These are phyloP conservation scores for Eremochloa ophiuroides DNA, from an alignment of 176 grass and related monocot genomes.

Conservation along the genomic window DNA sequence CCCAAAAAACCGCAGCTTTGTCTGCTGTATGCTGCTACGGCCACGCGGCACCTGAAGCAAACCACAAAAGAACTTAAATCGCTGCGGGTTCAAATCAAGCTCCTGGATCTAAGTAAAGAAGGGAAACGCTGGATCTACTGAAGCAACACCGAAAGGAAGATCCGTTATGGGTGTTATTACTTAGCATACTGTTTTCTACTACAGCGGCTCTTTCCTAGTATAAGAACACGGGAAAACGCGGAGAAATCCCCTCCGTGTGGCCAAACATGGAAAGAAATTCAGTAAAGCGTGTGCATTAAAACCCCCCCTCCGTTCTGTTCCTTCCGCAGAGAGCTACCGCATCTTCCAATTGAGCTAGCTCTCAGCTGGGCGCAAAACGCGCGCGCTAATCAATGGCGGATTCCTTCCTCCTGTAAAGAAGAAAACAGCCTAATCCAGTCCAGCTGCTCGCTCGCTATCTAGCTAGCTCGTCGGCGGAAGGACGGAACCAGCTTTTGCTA, in stretches of 20 bases:
- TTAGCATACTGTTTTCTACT: background rate
- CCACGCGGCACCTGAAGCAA: slow-evolving; percentile 22
- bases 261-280: slow-evolving; percentile 19
- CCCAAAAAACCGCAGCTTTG: background rate
- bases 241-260: background rate
- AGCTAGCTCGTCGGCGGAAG: background rate
- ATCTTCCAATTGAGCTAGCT: slow-evolving; percentile 28
- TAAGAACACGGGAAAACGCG: background rate
- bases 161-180: background rate
- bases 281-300: slow-evolving; percentile 21
- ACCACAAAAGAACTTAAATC: slow-evolving; percentile 4
- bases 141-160: background rate
- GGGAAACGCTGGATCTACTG: slow-evolving; percentile 18
- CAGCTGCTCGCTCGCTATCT: background rate
- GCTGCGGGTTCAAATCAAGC: background rate
- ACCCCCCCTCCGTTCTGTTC: background rate
- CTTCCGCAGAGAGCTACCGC: background rate
- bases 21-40: background rate
- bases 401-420: background rate
- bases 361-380: background rate
- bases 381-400: background rate
- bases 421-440: background rate
- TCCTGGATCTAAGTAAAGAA: slow-evolving; percentile 36
- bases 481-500: background rate
- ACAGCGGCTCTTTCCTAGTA: slow-evolving; percentile 7